Evolutionary conservation across 2,329 filamentous ascomycete genomes (phyloP), one percentile per base, ranked within the genome.

Genomic region (Neofusicoccum ribis): DNA sequence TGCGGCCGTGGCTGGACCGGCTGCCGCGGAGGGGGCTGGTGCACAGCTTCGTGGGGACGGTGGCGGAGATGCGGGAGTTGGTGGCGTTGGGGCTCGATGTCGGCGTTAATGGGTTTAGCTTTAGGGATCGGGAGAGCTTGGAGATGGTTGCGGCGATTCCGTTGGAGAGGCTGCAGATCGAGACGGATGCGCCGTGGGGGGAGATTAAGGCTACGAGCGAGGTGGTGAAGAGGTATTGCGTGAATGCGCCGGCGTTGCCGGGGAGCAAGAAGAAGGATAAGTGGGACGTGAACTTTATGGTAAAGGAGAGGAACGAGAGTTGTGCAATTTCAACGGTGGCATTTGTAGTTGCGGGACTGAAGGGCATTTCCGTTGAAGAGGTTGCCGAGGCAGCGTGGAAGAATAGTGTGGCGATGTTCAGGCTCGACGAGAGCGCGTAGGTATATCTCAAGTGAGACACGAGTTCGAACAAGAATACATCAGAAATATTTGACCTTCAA

Each of bases 141-240:
- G 76, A 80, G 2, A 83, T 83, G 80, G 78, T 80, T 1, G 71
- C 72, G 0, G 70, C 71, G 3, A 70, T 82, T 12, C 81, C 81
- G 1, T 63, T 83, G 52, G 73, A 76, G 5, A 73, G 69, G 20
- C 65, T 83, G 41, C 80, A 83, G 66, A 73, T 83, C 15, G 81
- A 83, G 70, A 83, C 81, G 0, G 81, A 83, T 72, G 79, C 81
- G 7, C 81, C 81, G 0, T 83, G 81, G 81, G 82, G 81, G 0
- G 78, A 79, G 62, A 78, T 84, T 3, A 69, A 77, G 54, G 68
- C 71, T 0, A 70, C 67, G 5, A 70, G 47, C 68, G 77, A 80
- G 51, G 72, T 80, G 0, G 76, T 77, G 15, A 54, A 14, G 51
- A 83, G 78, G 67, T 85, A 81, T 64, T 69, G 83, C n/a, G 67